Evolutionary conservation across 2,329 filamentous ascomycete genomes (phyloP).

Genomic region (Colletotrichum zoysiae): DNA sequence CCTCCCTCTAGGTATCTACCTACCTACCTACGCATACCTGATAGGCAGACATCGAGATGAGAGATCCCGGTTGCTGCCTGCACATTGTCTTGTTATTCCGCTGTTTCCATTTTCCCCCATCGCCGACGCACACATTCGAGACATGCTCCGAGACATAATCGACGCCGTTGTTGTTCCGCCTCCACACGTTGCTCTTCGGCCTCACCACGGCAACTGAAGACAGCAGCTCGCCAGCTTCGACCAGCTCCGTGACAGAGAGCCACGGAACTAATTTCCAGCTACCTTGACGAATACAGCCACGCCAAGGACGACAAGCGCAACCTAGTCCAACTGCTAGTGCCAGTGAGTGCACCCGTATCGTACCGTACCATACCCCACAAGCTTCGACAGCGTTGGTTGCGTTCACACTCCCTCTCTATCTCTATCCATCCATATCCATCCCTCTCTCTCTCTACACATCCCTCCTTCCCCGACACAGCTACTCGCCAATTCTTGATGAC

Average conservation of each 20-base stretch:
- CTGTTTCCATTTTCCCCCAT: constrained; percentile 37
- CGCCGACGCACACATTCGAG: constrained; percentile 26
- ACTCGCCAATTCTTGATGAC: neutral
- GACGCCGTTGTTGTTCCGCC: constrained; percentile 35
- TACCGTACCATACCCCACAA: constrained; percentile 8
- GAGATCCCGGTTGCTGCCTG: constrained; percentile 19
- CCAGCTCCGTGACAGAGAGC: constrained; percentile 1
- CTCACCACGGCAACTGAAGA: constrained; percentile 26
- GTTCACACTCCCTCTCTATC: neutral
- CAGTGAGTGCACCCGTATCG: constrained; percentile 7
- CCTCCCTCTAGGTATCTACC: too few species aligned
- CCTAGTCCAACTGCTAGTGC: constrained; percentile 4
- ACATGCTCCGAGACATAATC: constrained; percentile 23
- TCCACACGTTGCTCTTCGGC: constrained; percentile 26
- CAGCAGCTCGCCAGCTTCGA: neutral
- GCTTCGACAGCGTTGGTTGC: constrained; percentile 17
- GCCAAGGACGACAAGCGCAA: constrained; percentile 8
- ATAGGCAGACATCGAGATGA: neutral
- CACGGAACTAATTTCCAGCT: constrained; percentile 3
- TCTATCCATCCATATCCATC: too few species aligned
- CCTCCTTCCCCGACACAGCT: neutral
- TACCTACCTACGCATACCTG: too few species aligned
- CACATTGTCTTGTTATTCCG: constrained; percentile 20
- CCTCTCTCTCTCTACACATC: neutral
- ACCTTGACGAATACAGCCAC: constrained; percentile 20